Conservation (phyloP, 352 stramenopile species). For the Aphanomyces stellatus region DNA sequence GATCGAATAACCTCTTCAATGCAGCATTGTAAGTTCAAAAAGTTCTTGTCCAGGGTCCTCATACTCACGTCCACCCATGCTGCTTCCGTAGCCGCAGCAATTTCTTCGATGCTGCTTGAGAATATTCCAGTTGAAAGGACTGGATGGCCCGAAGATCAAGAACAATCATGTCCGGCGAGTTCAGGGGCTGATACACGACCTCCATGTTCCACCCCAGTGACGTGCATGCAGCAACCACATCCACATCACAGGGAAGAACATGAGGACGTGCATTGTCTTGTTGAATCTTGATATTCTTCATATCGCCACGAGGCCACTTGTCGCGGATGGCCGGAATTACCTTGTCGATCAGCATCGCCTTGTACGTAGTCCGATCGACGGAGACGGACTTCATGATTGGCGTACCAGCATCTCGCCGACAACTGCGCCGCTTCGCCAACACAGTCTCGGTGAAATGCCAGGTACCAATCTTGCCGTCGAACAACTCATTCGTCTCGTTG, state of each 20-base stretch:
- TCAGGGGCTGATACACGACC: not conserved
- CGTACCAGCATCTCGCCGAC: not conserved
- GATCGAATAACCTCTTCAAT: not conserved
- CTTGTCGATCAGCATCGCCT: not conserved
- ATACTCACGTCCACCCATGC: not conserved
- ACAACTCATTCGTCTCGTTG: not conserved
- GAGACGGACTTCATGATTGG: not conserved
- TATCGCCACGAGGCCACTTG: not conserved
- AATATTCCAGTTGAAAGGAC: not conserved
- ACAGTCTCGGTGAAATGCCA: not conserved
- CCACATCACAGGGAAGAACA: not conserved
- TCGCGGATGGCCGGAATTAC: not conserved
- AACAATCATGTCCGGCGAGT: not conserved
- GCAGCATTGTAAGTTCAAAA: not conserved
- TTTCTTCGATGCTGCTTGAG: not conserved
- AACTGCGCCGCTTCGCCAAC: not conserved
- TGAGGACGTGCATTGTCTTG: not conserved
- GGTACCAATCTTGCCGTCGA: conserved; percentile 1
- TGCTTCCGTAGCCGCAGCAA: not conserved
- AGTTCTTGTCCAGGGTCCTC: not conserved
- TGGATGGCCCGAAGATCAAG: not conserved
- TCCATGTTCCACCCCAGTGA: not conserved
- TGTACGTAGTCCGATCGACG: not conserved
- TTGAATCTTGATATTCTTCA: not conserved
- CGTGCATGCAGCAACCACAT: not conserved